A percentile compares a stretch with the other conserved stretches of the same genome.
phyloP scores from a whole-genome alignment of 225 moss, liverwort and hornwort species.

The Neckera pumila region DNA sequence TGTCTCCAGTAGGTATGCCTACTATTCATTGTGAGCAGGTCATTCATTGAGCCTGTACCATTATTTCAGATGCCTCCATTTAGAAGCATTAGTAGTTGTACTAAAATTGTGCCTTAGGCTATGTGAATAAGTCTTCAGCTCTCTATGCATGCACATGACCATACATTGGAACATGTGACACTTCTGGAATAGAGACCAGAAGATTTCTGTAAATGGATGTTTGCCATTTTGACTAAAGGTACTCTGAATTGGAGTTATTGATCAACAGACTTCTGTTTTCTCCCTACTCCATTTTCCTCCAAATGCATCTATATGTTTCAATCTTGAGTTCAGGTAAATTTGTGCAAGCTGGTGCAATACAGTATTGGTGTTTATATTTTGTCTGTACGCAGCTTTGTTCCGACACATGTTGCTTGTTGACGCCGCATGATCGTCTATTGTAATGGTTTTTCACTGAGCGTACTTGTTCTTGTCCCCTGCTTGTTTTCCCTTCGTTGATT shows the following conservation, averaged over 20 bases:
- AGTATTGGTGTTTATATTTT: background rate
- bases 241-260: conserved; percentile 23
- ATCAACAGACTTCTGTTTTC: background rate
- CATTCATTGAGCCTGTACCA: conserved; percentile 51
- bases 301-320: background rate
- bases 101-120: conserved; percentile 39
- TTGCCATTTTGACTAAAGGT: conserved; percentile 23
- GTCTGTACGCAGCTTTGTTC: background rate
- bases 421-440: background rate
- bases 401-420: background rate
- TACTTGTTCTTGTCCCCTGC: background rate
- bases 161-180: background rate
- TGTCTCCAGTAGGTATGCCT: conserved; percentile 26
- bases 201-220: conserved; percentile 25
- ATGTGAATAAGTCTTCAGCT: conserved; percentile 43
- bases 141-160: conserved; percentile 15
- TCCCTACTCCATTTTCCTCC: background rate
- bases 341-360: background rate
- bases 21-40: conserved; percentile 48
- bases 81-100: conserved; percentile 43
- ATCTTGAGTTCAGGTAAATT: background rate
- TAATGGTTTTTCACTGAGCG: background rate
- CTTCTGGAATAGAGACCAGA: background rate
- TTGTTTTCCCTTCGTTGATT: background rate
- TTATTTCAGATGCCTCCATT: conserved; percentile 53